Evolutionary conservation across 768 basidiomycete genomes (phyloP).

Genomic region (Lentinula lateritia): DNA sequence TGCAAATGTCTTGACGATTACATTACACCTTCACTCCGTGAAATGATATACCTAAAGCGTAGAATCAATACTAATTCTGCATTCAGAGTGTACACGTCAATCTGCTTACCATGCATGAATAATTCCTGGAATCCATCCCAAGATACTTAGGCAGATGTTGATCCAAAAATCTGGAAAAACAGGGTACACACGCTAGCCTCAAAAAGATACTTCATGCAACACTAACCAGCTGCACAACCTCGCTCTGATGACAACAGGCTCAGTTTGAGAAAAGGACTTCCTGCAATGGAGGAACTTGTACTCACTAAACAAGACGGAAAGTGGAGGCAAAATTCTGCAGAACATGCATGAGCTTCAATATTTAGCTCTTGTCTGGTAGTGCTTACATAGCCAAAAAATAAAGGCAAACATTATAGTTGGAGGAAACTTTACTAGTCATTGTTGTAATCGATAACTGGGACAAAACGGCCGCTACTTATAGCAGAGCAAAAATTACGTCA

Average conservation of each 20-base stretch:
- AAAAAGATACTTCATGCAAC: neutral
- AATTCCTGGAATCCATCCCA: constrained; percentile 49
- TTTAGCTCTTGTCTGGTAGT: neutral
- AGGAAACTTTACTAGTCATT: constrained; percentile 20
- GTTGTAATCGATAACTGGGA: no score
- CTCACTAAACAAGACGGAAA: constrained; percentile 24
- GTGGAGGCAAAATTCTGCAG: constrained; percentile 19
- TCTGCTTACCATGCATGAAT: constrained; percentile 40
- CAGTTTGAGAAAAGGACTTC: neutral
- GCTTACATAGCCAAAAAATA: constrained; percentile 30
- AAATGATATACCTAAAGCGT: constrained; percentile 18
- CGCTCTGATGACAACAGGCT: constrained; percentile 13
- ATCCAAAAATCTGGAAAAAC: constrained; percentile 26
- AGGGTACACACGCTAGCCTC: neutral
- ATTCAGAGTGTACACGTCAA: no score
- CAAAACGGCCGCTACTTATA: neutral
- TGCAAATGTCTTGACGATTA: neutral
- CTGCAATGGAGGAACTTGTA: neutral
- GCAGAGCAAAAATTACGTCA: neutral
- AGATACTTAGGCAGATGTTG: constrained; percentile 31
- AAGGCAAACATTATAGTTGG: constrained; percentile 27
- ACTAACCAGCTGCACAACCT: constrained; percentile 18
- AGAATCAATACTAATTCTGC: neutral
- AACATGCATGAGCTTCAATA: neutral
- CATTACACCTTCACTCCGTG: constrained; percentile 17